phyloP scores from a whole-genome alignment of 2,329 filamentous ascomycete species.

The Cladosporium sp. region DNA sequence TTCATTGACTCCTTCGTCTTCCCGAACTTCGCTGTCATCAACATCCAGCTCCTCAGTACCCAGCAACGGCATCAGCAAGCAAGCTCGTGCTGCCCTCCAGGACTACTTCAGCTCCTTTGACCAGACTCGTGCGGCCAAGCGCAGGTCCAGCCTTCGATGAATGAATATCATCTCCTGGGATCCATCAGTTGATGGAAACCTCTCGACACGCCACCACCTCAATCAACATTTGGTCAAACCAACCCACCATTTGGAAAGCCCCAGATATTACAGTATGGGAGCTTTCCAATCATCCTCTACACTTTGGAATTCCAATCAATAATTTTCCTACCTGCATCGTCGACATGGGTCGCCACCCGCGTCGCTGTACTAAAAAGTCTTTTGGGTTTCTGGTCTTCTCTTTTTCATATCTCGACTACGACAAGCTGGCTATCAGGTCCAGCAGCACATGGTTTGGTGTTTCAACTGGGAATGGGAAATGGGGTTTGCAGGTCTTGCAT shows the following conservation, averaged over 20 bases:
- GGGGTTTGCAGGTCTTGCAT: neutral
- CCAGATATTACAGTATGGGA: neutral
- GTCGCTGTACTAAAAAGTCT: no score
- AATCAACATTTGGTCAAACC: neutral
- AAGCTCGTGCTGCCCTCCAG: slow-evolving; percentile 72
- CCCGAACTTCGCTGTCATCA: slow-evolving; percentile 78
- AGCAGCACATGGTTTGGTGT: no score
- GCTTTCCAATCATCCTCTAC: neutral
- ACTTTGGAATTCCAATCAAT: neutral
- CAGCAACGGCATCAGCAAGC: slow-evolving; percentile 60
- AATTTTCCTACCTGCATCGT: no score
- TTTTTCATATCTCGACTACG: no score
- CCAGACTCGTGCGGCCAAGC: slow-evolving; percentile 60
- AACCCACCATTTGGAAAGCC: neutral
- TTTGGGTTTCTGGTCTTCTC: no score
- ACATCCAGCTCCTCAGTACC: slow-evolving; percentile 55
- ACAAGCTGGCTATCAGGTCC: no score
- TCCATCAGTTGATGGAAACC: neutral
- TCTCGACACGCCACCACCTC: neutral
- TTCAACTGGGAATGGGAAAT: no score
- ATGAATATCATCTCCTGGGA: neutral
- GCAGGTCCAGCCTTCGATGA: slow-evolving; percentile 30
- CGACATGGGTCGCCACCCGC: no score
- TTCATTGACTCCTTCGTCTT: slow-evolving; percentile 59
- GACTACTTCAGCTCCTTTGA: slow-evolving; percentile 88